Base-by-base conservation (phyloP, 768 basidiomycete species). In the Strobilomyces dryophilus region DNA sequence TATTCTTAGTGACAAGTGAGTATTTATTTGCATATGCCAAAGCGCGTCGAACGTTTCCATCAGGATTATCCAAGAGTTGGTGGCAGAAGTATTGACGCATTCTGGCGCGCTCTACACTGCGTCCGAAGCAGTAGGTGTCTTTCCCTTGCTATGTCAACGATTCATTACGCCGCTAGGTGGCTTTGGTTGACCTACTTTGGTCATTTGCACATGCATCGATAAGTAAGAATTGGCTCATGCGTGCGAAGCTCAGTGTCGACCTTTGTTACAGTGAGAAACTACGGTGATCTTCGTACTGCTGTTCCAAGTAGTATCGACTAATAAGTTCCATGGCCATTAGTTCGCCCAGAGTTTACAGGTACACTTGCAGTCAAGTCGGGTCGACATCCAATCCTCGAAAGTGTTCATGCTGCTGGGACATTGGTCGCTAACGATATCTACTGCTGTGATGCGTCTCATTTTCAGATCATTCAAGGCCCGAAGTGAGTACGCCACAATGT, bases 401-500 rank as follows among this genome's bases (percentile, higher is more conserved):
- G 75, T 6, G 74, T 86, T 2, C 83, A 87, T 54, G 73, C 82
- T 1, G 78, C 80, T 0, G 87, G 84, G 4, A 82, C 78, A 5
- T 74, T 94, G 26, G 83, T 98, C 4, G 79, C 91, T 5, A 98
- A 98, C 62, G 95, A 98, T 65, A 84, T 89, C 1, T 99, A 90
- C 61, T 90, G 90, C 61, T 89, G 85, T 52, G 82, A 87, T 54
- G 81, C 88, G 1, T 86, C 92, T 2, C 80, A 80, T 2, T 98
- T 99, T 65, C 94, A 98, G 68, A 80, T 98, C 29, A 79, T 99
- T 31, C 92, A 91, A 57, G 95, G 95, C 0, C 92, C 92, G 3
- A 92, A 92, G 90, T 91, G 61, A 62, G 81, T 72, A 5, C 10
- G 29, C 55, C 12, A 34, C 34, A 47, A 42, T 21, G 6, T 27